Conservation (phyloP, 805 yeast species). For the Monosporozyma solicola region DNA sequence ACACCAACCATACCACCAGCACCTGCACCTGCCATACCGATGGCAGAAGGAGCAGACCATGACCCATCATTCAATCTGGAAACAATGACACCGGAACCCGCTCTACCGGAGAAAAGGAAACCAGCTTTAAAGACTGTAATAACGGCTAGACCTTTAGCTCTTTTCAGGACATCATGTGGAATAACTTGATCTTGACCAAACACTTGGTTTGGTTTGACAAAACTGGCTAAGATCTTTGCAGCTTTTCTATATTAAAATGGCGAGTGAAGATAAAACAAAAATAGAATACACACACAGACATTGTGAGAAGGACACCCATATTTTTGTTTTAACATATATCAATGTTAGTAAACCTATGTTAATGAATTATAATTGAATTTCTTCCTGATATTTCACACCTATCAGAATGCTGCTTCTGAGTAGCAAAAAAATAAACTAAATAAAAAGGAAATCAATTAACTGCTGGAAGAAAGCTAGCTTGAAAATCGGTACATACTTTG, state of each 20-base stretch:
- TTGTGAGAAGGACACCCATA: no score
- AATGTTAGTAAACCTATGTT: no score
- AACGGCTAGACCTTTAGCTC: slow-evolving; percentile 88
- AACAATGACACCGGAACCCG: slow-evolving; percentile 93
- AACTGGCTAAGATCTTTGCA: slow-evolving; percentile 81
- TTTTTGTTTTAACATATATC: no score
- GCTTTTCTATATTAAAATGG: slow-evolving; percentile 55
- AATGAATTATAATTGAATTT: no score
- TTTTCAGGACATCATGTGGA: slow-evolving; percentile 77
- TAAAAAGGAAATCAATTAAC: not conserved
- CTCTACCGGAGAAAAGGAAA: slow-evolving; percentile 90
- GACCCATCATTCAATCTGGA: slow-evolving; percentile 90
- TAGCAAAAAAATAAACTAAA: not conserved
- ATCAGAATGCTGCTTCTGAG: no score
- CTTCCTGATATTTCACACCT: no score
- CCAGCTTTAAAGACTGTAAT: slow-evolving; percentile 97
- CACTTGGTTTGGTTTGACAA: slow-evolving; percentile 89
- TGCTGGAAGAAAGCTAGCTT: not conserved
- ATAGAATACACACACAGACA: no score
- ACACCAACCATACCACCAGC: slow-evolving; percentile 98
- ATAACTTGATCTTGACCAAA: slow-evolving; percentile 82
- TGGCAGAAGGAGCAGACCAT: slow-evolving; percentile 97
- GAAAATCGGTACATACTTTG: slow-evolving; percentile 47
- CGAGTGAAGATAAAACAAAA: not conserved
- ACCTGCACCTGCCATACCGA: slow-evolving; percentile 95